Base-by-base conservation (phyloP, 495 filamentous ascomycete genomes). In the Aspergillus haitiensis region DNA sequence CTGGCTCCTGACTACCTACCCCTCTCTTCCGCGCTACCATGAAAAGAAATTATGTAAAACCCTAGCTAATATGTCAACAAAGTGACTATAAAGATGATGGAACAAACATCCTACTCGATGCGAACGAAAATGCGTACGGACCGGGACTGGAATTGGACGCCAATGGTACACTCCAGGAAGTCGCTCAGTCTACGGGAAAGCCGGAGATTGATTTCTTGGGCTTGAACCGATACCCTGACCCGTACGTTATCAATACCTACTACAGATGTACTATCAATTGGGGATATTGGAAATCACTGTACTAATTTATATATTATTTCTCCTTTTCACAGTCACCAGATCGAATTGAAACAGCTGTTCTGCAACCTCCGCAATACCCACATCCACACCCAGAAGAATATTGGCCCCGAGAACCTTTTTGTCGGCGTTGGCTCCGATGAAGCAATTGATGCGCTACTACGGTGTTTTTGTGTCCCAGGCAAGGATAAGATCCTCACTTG, bases 41-140 rank as follows among this genome's bases (percentile, higher is more conserved):
- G 44, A 21, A 47, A 7, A 47, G 8, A 16, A 18, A 47, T 47
- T 9, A 16, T 27, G 21, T 27, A 27, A 27, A 55, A 39, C 46
- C 44, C 39, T n/a, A 52, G 64, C 76, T 78, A 72, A 78, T 64
- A 59, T 70, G 58, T 59, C 73, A 3, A 27, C 21, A 27, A 27
- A 96, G 91, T 81, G 93, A 98, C 83, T 98, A 98, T 82, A 96
- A 98, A 81, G 94, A 98, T 70, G 89, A 98, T 68, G 95, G 94
- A 63, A 96, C 88, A 48, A 98, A 98, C 70, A 87, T 98, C 57
- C 86, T 98, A 33, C 89, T 98, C 58, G 94, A 98, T 69, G 94
- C 95, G 58, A 98, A 98, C 64, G 94, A 98, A 74, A 98, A 98
- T 70, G 92, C 94, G 53, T 97, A 88, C 73, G 94, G 95, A 2